These are phyloP conservation scores for Tulasnella sp. DNA, from an alignment of 768 basidiomycete genomes.

Conservation along the genomic window DNA sequence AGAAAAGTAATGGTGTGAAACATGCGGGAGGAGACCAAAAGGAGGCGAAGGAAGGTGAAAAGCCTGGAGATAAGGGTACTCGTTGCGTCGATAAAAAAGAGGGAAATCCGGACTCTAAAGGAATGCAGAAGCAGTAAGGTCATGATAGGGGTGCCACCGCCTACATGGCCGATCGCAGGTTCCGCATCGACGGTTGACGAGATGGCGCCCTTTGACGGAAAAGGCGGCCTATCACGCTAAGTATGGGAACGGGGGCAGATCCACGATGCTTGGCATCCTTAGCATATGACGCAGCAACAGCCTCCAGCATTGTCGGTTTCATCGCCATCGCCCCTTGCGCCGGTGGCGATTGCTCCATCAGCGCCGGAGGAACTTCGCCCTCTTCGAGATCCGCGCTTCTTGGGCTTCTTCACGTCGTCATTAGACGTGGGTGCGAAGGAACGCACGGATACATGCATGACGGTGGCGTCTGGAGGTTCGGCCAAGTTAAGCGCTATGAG, in stretches of 20 bases:
- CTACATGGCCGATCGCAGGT: no score
- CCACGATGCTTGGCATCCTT: not conserved
- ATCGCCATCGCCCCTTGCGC: not conserved
- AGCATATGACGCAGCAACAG: constrained; percentile 17
- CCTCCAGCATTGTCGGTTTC: constrained; percentile 11
- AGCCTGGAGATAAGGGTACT: not conserved
- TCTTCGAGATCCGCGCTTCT: constrained; percentile 3
- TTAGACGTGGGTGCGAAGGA: constrained; percentile 14
- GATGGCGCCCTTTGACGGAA: no score
- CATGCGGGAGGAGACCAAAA: not conserved
- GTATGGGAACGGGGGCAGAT: not conserved
- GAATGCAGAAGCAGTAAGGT: not conserved
- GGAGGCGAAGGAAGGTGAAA: not conserved
- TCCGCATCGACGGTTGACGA: no score
- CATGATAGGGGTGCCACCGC: not conserved
- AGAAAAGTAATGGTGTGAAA: not conserved
- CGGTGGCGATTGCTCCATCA: not conserved
- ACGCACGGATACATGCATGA: constrained; percentile 18
- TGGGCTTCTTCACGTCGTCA: not conserved
- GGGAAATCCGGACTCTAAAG: not conserved
- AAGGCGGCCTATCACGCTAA: no score
- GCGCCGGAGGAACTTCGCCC: constrained; percentile 4
- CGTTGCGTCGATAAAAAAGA: not conserved
- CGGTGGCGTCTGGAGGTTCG: constrained; percentile 13
- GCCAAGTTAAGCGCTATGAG: constrained; percentile 7